Conservation (phyloP, 2,329 filamentous ascomycete species). For the Fusarium protoensiforme region DNA sequence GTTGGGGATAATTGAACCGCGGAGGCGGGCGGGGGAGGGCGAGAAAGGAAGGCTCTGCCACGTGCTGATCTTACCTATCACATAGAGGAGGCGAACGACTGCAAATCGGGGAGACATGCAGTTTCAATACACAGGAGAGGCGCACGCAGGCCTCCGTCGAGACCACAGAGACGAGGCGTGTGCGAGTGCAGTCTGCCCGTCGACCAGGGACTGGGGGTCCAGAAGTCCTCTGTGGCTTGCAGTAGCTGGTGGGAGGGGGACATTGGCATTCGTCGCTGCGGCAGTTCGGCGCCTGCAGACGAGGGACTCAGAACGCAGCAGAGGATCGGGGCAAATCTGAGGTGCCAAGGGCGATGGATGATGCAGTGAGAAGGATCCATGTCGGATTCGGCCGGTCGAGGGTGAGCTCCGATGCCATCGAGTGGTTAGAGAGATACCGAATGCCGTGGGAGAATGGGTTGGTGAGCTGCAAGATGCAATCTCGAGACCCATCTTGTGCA, state of each 20-base stretch:
- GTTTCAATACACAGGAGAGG: neutral
- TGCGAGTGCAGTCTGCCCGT: constrained; percentile 12
- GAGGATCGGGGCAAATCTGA: constrained; percentile 23
- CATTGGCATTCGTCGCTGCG: constrained; percentile 7
- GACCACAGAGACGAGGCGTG: constrained; percentile 7
- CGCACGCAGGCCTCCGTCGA: neutral
- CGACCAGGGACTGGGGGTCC: constrained; percentile 19
- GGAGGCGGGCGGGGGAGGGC: neutral
- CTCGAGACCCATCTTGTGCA: constrained; percentile 6
- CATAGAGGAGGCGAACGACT: constrained; percentile 25
- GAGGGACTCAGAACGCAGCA: neutral
- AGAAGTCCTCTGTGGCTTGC: constrained; percentile 37
- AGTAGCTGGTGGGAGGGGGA: constrained; percentile 26
- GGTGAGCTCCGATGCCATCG: constrained; percentile 9
- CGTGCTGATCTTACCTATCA: constrained; percentile 30
- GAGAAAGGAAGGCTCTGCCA: constrained; percentile 8
- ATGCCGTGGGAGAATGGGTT: constrained; percentile 5
- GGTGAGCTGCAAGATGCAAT: constrained; percentile 27
- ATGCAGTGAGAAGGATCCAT: neutral
- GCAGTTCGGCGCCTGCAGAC: constrained; percentile 12
- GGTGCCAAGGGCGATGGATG: neutral
- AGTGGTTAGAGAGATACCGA: neutral
- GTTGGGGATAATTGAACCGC: neutral
- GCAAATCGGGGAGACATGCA: constrained; percentile 5
- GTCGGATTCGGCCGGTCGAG: constrained; percentile 29